A percentile compares a stretch with the other conserved stretches of the same genome.
Evolutionary conservation across 169 alveolate species (phyloP).

Genomic region (Plasmodium cynomolgi): DNA sequence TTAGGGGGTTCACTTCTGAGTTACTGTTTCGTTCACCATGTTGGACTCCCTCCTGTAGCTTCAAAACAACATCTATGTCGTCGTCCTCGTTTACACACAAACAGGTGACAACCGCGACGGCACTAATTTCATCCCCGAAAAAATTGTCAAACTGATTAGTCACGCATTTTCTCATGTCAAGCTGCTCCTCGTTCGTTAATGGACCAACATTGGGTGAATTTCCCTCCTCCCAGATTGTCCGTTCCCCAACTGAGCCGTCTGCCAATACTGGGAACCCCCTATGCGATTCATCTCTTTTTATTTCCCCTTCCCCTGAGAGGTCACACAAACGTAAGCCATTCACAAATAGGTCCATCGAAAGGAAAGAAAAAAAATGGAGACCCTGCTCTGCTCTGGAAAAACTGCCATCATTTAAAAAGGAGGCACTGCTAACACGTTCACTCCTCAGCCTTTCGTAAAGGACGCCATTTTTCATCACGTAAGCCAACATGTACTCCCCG

Average conservation of each 20-base stretch:
- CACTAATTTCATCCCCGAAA: slow-evolving; percentile 25
- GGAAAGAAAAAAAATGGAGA: slow-evolving; percentile 37
- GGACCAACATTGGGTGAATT: not conserved
- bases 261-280: not conserved
- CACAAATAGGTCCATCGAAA: slow-evolving; percentile 12
- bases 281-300: not conserved
- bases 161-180: not conserved
- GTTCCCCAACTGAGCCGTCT: not conserved
- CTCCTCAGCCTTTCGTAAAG: slow-evolving; percentile 39
- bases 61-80: slow-evolving; percentile 19
- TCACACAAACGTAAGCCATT: not conserved
- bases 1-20: not conserved
- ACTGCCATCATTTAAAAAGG: not conserved
- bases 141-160: not conserved
- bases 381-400: not conserved
- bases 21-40: not conserved
- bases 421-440: not conserved
- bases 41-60: not conserved
- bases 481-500: slow-evolving; percentile 14
- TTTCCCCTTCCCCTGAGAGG: not conserved
- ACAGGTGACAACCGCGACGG: slow-evolving; percentile 14
- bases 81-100: not conserved
- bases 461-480: slow-evolving; percentile 31
- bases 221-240: not conserved
- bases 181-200: not conserved